These are phyloP conservation scores for Globisporangium canariense DNA, from an alignment of 352 stramenopile genomes.

Conservation along the genomic window DNA sequence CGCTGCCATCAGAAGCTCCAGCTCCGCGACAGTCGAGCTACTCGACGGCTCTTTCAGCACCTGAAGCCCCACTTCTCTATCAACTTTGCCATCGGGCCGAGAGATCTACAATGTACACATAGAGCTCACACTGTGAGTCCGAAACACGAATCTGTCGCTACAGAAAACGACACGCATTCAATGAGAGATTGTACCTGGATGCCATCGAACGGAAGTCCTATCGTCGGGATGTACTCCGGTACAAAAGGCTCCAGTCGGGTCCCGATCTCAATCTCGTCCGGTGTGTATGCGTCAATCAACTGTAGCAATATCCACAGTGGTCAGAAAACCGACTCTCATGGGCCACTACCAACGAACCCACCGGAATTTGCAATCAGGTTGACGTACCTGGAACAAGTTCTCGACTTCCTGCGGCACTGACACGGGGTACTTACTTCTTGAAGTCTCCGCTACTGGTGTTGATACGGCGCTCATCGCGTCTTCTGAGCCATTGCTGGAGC, in stretches of 20 bases:
- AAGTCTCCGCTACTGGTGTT: neutral
- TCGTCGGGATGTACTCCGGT: conserved; percentile 87
- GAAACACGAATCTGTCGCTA: neutral
- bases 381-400: conserved; percentile 49
- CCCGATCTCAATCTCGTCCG: conserved; percentile 87
- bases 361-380: neutral
- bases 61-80: conserved; percentile 66
- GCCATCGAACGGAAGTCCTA: conserved; percentile 65
- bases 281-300: conserved; percentile 81
- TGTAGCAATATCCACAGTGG: conserved; percentile 20
- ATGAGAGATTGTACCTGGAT: conserved; percentile 39
- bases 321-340: neutral
- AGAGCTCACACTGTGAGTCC: neutral
- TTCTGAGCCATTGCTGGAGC: neutral
- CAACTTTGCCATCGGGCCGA: conserved; percentile 75
- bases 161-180: neutral
- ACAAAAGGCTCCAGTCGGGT: conserved; percentile 92
- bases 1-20: conserved; percentile 90
- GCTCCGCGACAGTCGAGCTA: conserved; percentile 84
- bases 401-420: conserved; percentile 53
- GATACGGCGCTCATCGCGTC: neutral
- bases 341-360: neutral
- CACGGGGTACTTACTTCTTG: conserved; percentile 24
- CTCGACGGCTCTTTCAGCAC: conserved; percentile 85
- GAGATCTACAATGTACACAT: conserved; percentile 51